A percentile compares a stretch with the other conserved stretches of the same genome.
phyloP scores from a whole-genome alignment of 2,329 filamentous ascomycete genomes.

The Hirsutella thompsonii region DNA sequence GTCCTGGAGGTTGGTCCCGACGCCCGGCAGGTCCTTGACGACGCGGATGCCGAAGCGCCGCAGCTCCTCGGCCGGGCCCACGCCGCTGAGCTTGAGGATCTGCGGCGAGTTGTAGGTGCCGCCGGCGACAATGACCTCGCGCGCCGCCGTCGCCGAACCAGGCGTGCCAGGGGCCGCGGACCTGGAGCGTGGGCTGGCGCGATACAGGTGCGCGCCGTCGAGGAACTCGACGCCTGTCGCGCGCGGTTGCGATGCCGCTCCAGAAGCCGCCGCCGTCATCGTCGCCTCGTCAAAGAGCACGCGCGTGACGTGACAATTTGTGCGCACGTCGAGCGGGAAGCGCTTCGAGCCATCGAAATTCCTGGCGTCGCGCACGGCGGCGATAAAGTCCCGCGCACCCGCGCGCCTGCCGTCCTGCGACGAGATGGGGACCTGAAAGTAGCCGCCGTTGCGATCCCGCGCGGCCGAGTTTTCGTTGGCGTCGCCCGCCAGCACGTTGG shows the following conservation, averaged over 20 bases:
- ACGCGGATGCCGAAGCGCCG: constrained; percentile 32
- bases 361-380: constrained; percentile 14
- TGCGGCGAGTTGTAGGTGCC: constrained; percentile 33
- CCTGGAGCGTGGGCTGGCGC: constrained; percentile 25
- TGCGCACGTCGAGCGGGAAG: constrained; percentile 9
- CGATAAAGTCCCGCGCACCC: constrained; percentile 35
- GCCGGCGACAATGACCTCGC: constrained; percentile 34
- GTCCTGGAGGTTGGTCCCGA: constrained; percentile 39
- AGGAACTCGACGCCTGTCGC: constrained; percentile 30
- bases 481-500: constrained; percentile 30
- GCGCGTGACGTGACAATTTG: constrained; percentile 19
- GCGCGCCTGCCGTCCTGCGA: constrained; percentile 27
- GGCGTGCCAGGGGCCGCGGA: constrained; percentile 11
- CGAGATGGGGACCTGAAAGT: constrained; percentile 31
- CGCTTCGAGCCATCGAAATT: constrained; percentile 5
- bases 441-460: constrained; percentile 32
- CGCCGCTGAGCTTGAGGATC: constrained; percentile 31
- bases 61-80: constrained; percentile 28
- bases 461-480: constrained; percentile 31
- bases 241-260: constrained; percentile 13
- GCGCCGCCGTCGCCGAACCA: constrained; percentile 18
- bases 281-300: constrained; percentile 17
- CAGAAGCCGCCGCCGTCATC: background rate
- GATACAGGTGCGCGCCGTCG: constrained; percentile 26
- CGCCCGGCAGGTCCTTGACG: constrained; percentile 44